These are phyloP conservation scores for Mycena alexandri DNA, from an alignment of 768 basidiomycete species.

Conservation along the genomic window DNA sequence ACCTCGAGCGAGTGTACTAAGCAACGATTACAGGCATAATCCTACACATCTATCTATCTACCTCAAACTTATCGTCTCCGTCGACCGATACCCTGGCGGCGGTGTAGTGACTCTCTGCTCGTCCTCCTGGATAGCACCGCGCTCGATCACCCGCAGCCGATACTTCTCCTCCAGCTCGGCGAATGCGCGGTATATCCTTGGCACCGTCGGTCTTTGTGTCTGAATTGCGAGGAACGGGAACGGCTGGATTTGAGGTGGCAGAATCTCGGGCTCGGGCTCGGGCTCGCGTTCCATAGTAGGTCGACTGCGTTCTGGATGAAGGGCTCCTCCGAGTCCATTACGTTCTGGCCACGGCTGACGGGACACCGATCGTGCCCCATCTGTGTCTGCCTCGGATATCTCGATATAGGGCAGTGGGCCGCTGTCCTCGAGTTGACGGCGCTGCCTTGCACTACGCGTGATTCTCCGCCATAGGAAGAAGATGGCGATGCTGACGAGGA, in stretches of 20 bases:
- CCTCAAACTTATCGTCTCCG: neutral
- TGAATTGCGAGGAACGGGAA: neutral
- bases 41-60: neutral
- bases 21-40: too few relatives aligned
- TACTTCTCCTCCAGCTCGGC: neutral
- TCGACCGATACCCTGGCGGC: constrained; percentile 10
- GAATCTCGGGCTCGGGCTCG: neutral
- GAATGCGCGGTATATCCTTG: neutral
- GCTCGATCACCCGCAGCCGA: neutral
- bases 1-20: too few relatives aligned
- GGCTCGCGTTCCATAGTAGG: too few relatives aligned
- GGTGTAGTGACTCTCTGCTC: neutral
- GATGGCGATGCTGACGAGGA: neutral
- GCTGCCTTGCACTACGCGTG: neutral
- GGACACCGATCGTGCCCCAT: neutral
- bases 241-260: neutral
- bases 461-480: constrained; percentile 1
- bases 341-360: too few relatives aligned
- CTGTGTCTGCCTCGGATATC: neutral
- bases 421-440: too few relatives aligned
- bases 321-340: too few relatives aligned
- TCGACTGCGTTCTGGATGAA: too few relatives aligned
- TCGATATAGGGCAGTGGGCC: constrained; percentile 2
- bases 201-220: too few relatives aligned
- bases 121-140: neutral